Evolutionary conservation across 495 filamentous ascomycete genomes (phyloP), one percentile per base, ranked within the genome.

Genomic region (Massariosphaeria phaeospora): DNA sequence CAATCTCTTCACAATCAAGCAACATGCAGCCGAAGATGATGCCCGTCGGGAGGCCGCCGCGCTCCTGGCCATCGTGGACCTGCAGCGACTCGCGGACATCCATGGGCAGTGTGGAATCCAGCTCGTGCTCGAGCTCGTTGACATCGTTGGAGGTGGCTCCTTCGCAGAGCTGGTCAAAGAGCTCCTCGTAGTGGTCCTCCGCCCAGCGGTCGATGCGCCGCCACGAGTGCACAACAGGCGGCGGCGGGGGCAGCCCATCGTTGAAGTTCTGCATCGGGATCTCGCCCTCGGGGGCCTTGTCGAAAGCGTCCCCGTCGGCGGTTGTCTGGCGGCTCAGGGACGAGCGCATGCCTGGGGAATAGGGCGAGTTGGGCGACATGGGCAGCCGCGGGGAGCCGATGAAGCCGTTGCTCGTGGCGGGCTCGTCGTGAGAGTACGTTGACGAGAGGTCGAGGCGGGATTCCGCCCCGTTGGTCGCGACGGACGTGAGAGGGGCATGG

Each of bases 251-350:
- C 18, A 86, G 79, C 42, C 93, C 93, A 57, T 97, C 89, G 59
- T 84, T 80, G 72, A 99, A 99, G 44, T 87, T 86, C 72, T 96
- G 94, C 85, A 99, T 90, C 51, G 90, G 90, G 51, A 99, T 96
- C 69, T 95, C 91, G 17, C 86, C 84, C 9, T 79, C 69, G 21
- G 79, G 73, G 51, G 84, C 82, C 23, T 77, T 76, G 38, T 86
- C 81, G 56, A 85, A 82, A 29, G 77, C 77, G 43, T 83, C 82
- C 46, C 70, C 70, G 34, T 84, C 80, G 48, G 74, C 76, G 2
- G 79, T 76, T 40, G 77, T 72, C 61, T 80, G 77, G 51, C 80
- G 67, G 48, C 86, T 83, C 45, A 77, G 72, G 20, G 80, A 68
- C 2, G 89, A 90, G 53, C 91, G 76, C 82, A 95, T 83, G 44